These are phyloP conservation scores for Eutypa lata DNA, from an alignment of 2,329 filamentous ascomycete genomes.

Conservation along the genomic window DNA sequence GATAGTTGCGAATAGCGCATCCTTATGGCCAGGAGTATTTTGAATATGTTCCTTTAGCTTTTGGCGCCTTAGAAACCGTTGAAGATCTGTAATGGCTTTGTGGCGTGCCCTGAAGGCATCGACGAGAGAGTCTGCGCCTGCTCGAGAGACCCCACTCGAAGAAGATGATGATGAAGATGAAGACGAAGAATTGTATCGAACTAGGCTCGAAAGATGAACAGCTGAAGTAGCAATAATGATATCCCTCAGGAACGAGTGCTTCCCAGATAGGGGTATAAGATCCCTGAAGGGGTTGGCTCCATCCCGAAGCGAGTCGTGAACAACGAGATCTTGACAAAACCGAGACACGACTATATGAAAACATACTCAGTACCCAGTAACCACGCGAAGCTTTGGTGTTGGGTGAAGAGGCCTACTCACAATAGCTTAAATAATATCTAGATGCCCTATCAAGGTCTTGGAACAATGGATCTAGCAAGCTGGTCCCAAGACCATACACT, in stretches of 20 bases:
- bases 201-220: conserved; percentile 45
- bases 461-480: conserved; percentile 52
- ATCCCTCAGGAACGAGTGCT: conserved; percentile 44
- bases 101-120: conserved; percentile 47
- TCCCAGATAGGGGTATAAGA: conserved; percentile 43
- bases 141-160: conserved; percentile 11
- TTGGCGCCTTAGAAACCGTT: conserved; percentile 32
- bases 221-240: conserved; percentile 49
- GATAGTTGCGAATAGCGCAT: conserved; percentile 45
- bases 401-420: conserved; percentile 33
- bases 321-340: conserved; percentile 53
- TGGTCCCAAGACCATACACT: conserved; percentile 8
- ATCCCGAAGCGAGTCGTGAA: conserved; percentile 38
- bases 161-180: too few species aligned
- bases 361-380: conserved; percentile 3
- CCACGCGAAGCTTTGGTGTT: not conserved
- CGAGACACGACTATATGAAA: conserved; percentile 20
- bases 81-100: conserved; percentile 42
- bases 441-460: conserved; percentile 47
- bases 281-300: conserved; percentile 47
- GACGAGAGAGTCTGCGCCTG: conserved; percentile 35
- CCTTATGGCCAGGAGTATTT: conserved; percentile 37
- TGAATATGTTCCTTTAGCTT: conserved; percentile 12
- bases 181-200: conserved; percentile 31
- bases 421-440: conserved; percentile 48